A percentile compares a stretch with the other conserved stretches of the same genome.
Evolutionary conservation across 208 protist genomes (phyloP).

Genomic region (Leishmania arabica): DNA sequence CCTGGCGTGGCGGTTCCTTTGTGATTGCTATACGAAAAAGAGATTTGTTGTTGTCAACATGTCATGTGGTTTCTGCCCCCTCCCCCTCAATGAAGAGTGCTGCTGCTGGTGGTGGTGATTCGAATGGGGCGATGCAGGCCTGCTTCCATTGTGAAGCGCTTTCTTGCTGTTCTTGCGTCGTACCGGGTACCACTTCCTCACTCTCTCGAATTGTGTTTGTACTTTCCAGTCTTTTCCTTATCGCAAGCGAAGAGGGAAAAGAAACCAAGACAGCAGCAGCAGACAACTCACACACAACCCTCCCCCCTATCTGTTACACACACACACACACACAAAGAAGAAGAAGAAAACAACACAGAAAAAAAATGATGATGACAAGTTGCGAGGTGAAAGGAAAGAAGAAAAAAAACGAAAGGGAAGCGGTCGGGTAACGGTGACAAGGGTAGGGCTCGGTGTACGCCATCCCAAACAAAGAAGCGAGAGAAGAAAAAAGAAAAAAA

Average conservation of each 20-base stretch:
- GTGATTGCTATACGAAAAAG: background rate
- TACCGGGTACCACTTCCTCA: background rate
- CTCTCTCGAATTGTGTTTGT: background rate
- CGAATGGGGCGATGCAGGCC: background rate
- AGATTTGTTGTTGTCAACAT: background rate
- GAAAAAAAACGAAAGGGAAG: background rate
- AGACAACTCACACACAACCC: no score
- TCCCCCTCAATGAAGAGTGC: background rate
- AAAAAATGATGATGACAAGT: background rate
- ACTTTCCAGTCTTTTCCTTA: background rate
- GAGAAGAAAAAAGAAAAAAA: background rate
- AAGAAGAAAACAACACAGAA: background rate
- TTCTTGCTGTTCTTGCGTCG: background rate
- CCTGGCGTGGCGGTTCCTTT: background rate
- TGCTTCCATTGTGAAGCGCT: background rate
- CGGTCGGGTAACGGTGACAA: background rate
- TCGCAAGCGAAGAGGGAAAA: background rate
- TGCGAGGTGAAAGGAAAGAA: background rate
- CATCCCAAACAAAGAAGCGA: background rate
- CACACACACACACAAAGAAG: background rate
- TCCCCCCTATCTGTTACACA: background rate
- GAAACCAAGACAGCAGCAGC: background rate
- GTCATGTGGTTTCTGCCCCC: background rate
- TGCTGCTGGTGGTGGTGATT: background rate
- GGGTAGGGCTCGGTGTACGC: background rate